These are phyloP conservation scores for Mycena chlorophos DNA, from an alignment of 768 basidiomycete genomes.

Conservation along the genomic window DNA sequence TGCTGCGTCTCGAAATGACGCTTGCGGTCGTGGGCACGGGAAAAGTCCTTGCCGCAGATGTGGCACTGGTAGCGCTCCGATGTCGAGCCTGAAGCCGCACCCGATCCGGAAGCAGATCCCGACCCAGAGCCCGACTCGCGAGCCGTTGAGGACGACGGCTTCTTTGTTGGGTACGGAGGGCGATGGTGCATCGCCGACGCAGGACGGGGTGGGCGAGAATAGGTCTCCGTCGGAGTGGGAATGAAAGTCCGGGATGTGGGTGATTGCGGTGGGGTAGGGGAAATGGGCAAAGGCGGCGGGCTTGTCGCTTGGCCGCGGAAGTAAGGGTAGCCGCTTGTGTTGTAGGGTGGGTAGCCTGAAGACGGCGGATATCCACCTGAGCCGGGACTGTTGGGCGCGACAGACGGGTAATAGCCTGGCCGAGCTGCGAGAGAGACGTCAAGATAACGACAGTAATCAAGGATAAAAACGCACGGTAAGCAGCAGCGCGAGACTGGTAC, in stretches of 20 bases:
- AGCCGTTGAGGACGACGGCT: not conserved
- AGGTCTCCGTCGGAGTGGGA: constrained; percentile 49
- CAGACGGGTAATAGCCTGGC: not conserved
- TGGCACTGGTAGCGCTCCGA: constrained; percentile 71
- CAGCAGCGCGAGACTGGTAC: too few relatives aligned
- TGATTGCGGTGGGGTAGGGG: constrained; percentile 27
- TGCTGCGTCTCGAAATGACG: constrained; percentile 81
- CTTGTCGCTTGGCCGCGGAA: constrained; percentile 3
- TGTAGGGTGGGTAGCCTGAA: constrained; percentile 2
- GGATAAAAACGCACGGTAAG: too few relatives aligned
- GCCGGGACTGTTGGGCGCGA: constrained; percentile 1
- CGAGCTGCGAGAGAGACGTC: not conserved
- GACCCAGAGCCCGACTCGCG: not conserved
- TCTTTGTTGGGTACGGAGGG: constrained; percentile 9
- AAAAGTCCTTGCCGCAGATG: constrained; percentile 77
- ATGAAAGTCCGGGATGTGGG: too few relatives aligned
- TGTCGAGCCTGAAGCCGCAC: constrained; percentile 25
- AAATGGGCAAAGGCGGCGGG: constrained; percentile 15
- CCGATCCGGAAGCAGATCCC: too few relatives aligned
- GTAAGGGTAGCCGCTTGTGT: constrained; percentile 7
- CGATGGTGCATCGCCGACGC: constrained; percentile 23
- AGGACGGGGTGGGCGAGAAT: constrained; percentile 31
- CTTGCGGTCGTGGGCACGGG: constrained; percentile 78
- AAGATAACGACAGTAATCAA: not conserved
- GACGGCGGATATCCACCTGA: not conserved